Percentiles rank a stretch among this genome's conserved stretches.
phyloP scores from a whole-genome alignment of 2,329 filamentous ascomycete species.

The Ceratocystis destructans region DNA sequence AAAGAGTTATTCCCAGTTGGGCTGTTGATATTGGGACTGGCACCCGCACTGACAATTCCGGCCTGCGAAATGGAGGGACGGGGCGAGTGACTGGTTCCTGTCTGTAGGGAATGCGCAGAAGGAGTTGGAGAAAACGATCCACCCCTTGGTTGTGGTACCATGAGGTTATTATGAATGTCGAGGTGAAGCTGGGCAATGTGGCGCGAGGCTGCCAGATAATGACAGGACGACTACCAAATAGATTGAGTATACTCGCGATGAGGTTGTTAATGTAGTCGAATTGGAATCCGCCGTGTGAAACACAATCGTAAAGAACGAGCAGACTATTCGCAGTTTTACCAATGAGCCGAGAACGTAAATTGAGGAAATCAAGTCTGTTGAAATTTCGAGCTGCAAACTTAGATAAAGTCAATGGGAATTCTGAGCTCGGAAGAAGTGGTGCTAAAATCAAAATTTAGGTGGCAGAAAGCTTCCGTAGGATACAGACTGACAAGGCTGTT shows the following conservation, averaged over 20 bases:
- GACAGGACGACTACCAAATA: conserved; percentile 2
- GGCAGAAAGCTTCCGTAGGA: background rate
- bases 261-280: background rate
- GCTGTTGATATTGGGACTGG: conserved; percentile 48
- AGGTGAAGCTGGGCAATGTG: conserved; percentile 23
- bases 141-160: conserved; percentile 47
- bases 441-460: background rate
- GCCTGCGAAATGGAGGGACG: conserved; percentile 38
- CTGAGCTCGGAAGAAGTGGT: background rate
- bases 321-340: background rate
- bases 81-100: conserved; percentile 41
- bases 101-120: conserved; percentile 40
- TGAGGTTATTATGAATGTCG: conserved; percentile 32
- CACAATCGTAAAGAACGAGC: background rate
- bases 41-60: conserved; percentile 44
- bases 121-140: conserved; percentile 52
- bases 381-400: background rate
- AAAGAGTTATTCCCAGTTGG: conserved; percentile 53
- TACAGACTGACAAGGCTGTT: conserved; percentile 8
- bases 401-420: background rate
- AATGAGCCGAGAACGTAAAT: background rate
- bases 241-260: background rate
- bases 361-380: background rate
- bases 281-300: background rate
- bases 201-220: background rate